Base-by-base conservation (phyloP, 768 basidiomycete genomes). In the Leccinum subgranulosum region DNA sequence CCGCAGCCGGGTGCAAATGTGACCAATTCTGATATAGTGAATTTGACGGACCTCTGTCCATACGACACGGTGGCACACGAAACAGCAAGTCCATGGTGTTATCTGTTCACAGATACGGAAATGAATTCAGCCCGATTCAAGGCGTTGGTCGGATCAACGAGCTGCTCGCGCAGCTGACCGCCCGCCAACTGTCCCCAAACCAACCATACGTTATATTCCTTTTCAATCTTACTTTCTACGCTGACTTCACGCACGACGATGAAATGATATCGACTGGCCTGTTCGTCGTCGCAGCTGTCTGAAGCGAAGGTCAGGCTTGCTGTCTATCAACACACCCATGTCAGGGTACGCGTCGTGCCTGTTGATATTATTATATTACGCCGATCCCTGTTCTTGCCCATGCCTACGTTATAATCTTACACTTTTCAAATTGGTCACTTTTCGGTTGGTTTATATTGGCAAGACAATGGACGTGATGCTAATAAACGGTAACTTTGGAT, bases 81-180 rank as follows among this genome's bases (percentile, higher is more conserved):
- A 55, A 61, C 57, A 23, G 64, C 71, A 49, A 87, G 86, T 59
- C 80, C 79, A 2, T 93, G 87, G 75, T 94, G 93, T 66, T 67
- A 67, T 4, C 66, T 92, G 7, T 94, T 94, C 70, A 23, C n/a
- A 87, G 87, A 25, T 83, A 88, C 56, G 90, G 89, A 10, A 81
- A 84, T 55, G 63, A 68, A 1, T 77, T 90, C 0, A 89, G 90
- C 0, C 84, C 73, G 2, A 84, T 91, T 6, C 89, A 90, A 69
- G 90, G 90, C 25, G 86, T 93, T 3, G 93, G 92, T 3, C 94
- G 88, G 70, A 75, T 90, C 66, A 93, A 93, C 69, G 94, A 94
- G 73, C 82, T 95, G 23, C 73, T 94, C 23, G 89, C 91, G 1
- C 83, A 92, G 9, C 78, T 94, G 47, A 89, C 87, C 0, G 77